A percentile compares a stretch with the other conserved stretches of the same genome.
phyloP scores from a whole-genome alignment of 495 filamentous ascomycete species.

The Opeltia flavorubescens region DNA sequence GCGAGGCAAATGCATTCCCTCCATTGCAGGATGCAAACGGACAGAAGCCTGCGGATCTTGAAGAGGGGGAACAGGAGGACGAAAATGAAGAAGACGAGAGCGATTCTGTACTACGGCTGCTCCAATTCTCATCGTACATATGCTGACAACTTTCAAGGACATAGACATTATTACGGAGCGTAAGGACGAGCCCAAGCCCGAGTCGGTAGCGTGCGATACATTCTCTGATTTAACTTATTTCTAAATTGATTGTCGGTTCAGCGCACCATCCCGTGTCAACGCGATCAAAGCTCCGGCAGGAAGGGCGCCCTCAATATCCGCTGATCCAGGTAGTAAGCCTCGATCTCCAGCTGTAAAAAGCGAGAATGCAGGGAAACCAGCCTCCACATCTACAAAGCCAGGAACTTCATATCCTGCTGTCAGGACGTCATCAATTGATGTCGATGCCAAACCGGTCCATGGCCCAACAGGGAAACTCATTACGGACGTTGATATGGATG shows the following conservation, averaged over 20 bases:
- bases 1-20: constrained; percentile 24
- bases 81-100: constrained; percentile 52
- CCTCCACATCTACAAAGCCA: constrained; percentile 29
- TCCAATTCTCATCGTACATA: neutral
- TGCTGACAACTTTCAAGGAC: constrained; percentile 42
- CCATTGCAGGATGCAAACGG: constrained; percentile 24
- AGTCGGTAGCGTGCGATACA: constrained; percentile 41
- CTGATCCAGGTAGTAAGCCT: constrained; percentile 44
- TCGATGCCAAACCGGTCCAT: constrained; percentile 70
- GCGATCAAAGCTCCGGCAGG: constrained; percentile 33
- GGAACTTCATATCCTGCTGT: constrained; percentile 48
- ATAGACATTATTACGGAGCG: constrained; percentile 89
- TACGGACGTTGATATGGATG: constrained; percentile 70
- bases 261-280: constrained; percentile 24
- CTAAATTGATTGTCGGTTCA: constrained; percentile 9
- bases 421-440: constrained; percentile 68
- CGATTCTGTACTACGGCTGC: constrained; percentile 27
- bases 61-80: constrained; percentile 61
- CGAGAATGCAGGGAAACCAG: constrained; percentile 27
- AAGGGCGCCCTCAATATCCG: constrained; percentile 31
- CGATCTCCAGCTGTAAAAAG: constrained; percentile 16
- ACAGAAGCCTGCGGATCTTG: constrained; percentile 43
- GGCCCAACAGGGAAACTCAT: constrained; percentile 62
- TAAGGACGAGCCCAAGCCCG: constrained; percentile 61
- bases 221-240: constrained; percentile 18